Percentiles rank a stretch among this genome's conserved stretches.
Conservation (phyloP, 108 stramenopile genomes). For the Nitzschia sp. region DNA sequence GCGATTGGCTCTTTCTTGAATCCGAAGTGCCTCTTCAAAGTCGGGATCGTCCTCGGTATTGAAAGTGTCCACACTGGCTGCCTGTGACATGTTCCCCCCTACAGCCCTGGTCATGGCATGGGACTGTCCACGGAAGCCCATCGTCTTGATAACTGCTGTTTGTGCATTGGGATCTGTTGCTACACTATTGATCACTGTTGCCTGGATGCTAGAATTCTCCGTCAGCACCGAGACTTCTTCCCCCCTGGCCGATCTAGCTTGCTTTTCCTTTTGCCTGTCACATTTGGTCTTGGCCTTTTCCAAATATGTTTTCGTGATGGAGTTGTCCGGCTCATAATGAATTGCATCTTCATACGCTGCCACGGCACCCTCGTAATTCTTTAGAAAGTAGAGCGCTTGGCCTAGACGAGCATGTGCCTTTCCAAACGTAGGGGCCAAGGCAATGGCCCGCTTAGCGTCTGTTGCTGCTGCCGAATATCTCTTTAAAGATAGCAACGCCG, state of each 20-base stretch:
- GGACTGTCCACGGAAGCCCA: conserved; percentile 37
- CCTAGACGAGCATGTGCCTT: conserved; percentile 93
- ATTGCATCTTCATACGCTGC: conserved; percentile 89
- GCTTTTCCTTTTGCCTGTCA: conserved; percentile 61
- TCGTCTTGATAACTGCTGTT: conserved; percentile 36
- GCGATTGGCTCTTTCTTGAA: conserved; percentile 73
- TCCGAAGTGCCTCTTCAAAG: conserved; percentile 88
- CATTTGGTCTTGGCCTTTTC: conserved; percentile 82
- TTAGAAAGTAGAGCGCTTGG: conserved; percentile 83
- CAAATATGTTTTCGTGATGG: conserved; percentile 75
- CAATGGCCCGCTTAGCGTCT: conserved; percentile 82
- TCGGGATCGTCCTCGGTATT: conserved; percentile 72
- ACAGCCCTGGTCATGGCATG: conserved; percentile 34
- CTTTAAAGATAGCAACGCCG: conserved; percentile 78
- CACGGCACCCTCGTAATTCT: conserved; percentile 80
- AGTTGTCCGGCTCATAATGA: conserved; percentile 71
- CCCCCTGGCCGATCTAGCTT: conserved; percentile 31
- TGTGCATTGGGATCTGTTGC: conserved; percentile 58
- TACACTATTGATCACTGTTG: conserved; percentile 56
- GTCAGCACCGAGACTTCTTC: conserved; percentile 54
- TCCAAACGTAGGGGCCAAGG: conserved; percentile 87
- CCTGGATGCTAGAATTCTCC: conserved; percentile 53
- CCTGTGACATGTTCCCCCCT: conserved; percentile 4
- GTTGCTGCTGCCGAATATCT: conserved; percentile 83
- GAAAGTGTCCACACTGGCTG: conserved; percentile 17